Conservation (phyloP, 2,329 filamentous ascomycete species). For the Karstenula rhodostoma region DNA sequence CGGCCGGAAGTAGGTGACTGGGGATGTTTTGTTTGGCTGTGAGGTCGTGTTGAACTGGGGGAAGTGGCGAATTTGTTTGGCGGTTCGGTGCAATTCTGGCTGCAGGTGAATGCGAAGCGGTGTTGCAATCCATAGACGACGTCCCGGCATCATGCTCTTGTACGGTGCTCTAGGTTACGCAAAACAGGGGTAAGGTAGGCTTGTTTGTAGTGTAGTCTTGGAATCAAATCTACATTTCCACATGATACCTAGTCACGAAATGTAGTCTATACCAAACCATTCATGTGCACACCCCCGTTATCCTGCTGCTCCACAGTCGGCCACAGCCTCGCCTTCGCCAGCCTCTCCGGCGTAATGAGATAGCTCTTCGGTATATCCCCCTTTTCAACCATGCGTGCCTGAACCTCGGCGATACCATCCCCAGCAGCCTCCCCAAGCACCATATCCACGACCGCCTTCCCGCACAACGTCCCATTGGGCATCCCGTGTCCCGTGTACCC, state of each 20-base stretch:
- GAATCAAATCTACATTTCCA: not conserved
- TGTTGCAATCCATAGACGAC: no score
- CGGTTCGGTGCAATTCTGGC: no score
- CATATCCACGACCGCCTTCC: slow-evolving; percentile 68
- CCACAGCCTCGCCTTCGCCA: slow-evolving; percentile 38
- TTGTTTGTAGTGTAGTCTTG: not conserved
- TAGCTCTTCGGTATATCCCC: slow-evolving; percentile 50
- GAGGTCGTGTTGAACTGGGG: no score
- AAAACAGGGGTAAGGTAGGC: no score
- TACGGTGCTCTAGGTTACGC: no score
- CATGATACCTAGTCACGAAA: not conserved
- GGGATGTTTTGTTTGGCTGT: not conserved
- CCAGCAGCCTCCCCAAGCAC: slow-evolving; percentile 56
- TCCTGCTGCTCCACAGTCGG: slow-evolving; percentile 49
- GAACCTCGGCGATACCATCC: slow-evolving; percentile 39
- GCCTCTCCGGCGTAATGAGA: slow-evolving; percentile 47
- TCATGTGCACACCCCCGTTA: slow-evolving; percentile 35
- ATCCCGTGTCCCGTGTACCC: slow-evolving; percentile 80
- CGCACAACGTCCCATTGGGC: slow-evolving; percentile 75
- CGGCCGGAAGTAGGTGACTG: not conserved
- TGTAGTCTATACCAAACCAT: slow-evolving; percentile 31
- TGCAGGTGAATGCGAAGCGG: no score
- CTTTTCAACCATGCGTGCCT: slow-evolving; percentile 42
- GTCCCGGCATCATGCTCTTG: no score
- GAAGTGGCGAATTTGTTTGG: no score